Base-by-base conservation (phyloP, 208 protist genomes). In the Leishmania mexicana region DNA sequence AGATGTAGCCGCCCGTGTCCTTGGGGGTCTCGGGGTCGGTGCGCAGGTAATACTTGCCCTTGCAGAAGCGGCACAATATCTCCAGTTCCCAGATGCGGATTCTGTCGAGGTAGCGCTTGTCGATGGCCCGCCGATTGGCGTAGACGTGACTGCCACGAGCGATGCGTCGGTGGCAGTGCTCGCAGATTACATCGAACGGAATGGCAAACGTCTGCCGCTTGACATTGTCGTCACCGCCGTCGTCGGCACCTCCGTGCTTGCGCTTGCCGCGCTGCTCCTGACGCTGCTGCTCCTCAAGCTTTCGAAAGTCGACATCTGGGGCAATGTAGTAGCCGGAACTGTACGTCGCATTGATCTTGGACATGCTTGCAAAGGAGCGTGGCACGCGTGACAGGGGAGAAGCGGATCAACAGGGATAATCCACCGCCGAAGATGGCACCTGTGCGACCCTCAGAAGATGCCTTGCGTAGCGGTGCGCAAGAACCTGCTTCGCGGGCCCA, bases 331-430 rank as follows among this genome's bases (percentile, higher is more conserved):
- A 95, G 68, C 94, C 94, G 19, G 90, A 94, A 81, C 92, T 92
- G 84, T 96, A 97, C 13, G 94, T 97, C 35, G 94, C 90, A 73
- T 97, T 97, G 68, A 97, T 97, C 77, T 97, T 97, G 28, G 92
- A 89, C 94, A 97, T 97, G 75, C 24, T 68, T 65, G 49, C 38
- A 17, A 64, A 3, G 49, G 51, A 74, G 24, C 35, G 42, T 79
- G 31, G 5, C 8, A 21, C 38, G 71, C 60, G 51, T 38, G 35
- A 7, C 57, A 76, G 49, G 79, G 80, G 51, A 75, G n/a, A 71
- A 74, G 10, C 17, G 45, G 28, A 31, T 54, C 45, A 11, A 21
- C 24, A n/a, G 7, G 24, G 24, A 53, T 51, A 15, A 54, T 54
- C 21, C 24, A 10, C 24, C 70, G 40, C 45, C 40, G 42, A 38